Conservation (phyloP, 768 basidiomycete species). For the Russula abietina region DNA sequence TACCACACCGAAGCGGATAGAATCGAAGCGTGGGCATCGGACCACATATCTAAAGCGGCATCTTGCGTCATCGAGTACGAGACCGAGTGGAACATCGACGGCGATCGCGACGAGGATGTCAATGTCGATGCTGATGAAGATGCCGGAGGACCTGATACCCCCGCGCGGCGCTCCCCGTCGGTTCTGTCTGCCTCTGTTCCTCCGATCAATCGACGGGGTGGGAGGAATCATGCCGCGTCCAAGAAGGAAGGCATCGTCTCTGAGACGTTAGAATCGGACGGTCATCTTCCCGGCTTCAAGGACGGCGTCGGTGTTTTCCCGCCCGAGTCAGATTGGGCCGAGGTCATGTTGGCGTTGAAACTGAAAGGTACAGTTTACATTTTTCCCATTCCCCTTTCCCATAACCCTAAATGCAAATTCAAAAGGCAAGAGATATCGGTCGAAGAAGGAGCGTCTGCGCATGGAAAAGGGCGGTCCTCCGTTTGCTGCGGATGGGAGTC, state of each 20-base stretch:
- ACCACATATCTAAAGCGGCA: constrained; percentile 66
- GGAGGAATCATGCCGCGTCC: constrained; percentile 37
- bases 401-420: too few species aligned
- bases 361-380: constrained; percentile 52
- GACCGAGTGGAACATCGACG: constrained; percentile 78
- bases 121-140: constrained; percentile 43
- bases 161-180: constrained; percentile 29
- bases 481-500: constrained; percentile 64
- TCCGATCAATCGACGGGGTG: constrained; percentile 22
- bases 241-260: constrained; percentile 35
- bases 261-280: constrained; percentile 59
- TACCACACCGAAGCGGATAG: constrained; percentile 70
- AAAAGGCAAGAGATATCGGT: constrained; percentile 73
- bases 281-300: constrained; percentile 67
- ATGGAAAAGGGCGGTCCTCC: constrained; percentile 75
- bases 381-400: not conserved
- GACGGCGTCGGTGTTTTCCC: constrained; percentile 74
- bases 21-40: constrained; percentile 63
- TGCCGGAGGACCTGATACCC: constrained; percentile 28
- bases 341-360: constrained; percentile 65
- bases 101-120: constrained; percentile 43
- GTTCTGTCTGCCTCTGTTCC: constrained; percentile 20
- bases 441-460: constrained; percentile 75
- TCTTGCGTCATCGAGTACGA: constrained; percentile 75
- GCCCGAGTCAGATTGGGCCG: constrained; percentile 63